These are phyloP conservation scores for Colletotrichum paranaense DNA, from an alignment of 2,329 filamentous ascomycete genomes.

Conservation along the genomic window DNA sequence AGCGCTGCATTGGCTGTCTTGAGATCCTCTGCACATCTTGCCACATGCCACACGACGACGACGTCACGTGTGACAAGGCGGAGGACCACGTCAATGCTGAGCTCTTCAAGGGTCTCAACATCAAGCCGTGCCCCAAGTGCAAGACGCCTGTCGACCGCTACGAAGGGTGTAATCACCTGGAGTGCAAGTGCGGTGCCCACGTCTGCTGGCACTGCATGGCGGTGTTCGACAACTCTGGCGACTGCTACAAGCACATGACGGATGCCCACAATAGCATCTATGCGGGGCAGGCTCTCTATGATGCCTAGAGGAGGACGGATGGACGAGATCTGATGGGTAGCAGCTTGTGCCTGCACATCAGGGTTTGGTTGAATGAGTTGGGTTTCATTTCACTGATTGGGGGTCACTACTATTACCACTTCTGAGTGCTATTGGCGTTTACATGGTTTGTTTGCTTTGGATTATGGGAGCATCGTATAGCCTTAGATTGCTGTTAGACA, in stretches of 20 bases:
- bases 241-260: neutral
- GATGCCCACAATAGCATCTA: neutral
- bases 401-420: no score
- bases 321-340: neutral
- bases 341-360: neutral
- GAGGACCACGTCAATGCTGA: slow-evolving; percentile 45
- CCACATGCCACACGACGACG: slow-evolving; percentile 44
- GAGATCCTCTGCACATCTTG: slow-evolving; percentile 49
- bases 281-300: neutral
- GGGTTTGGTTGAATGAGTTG: neutral
- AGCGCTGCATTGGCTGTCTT: slow-evolving; percentile 52
- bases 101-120: slow-evolving; percentile 41
- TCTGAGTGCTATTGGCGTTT: neutral
- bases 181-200: slow-evolving; percentile 54
- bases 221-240: slow-evolving; percentile 41
- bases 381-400: neutral
- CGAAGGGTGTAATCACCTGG: slow-evolving; percentile 59
- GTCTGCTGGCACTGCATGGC: slow-evolving; percentile 61
- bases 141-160: slow-evolving; percentile 53
- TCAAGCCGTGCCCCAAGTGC: slow-evolving; percentile 54
- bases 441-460: neutral
- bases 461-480: neutral
- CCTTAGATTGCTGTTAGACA: neutral
- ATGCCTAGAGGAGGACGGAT: neutral
- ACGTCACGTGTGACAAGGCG: slow-evolving; percentile 46